These are phyloP conservation scores for Medicago arabica DNA, from an alignment of 306 rosid genomes.

Conservation along the genomic window DNA sequence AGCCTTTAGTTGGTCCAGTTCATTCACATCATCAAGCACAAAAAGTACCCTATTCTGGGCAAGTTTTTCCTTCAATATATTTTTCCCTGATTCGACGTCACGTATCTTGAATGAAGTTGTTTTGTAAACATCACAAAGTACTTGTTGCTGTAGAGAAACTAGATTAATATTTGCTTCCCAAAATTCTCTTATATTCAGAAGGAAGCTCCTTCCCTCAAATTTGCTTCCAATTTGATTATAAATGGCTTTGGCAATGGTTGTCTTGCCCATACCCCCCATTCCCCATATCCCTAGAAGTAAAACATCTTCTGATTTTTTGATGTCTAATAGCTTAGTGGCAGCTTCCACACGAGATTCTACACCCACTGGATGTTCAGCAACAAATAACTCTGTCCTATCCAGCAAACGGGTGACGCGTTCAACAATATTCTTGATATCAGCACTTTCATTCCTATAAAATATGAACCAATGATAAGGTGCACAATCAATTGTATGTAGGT, in stretches of 20 bases:
- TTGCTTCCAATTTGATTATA: not conserved
- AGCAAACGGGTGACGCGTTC: not conserved
- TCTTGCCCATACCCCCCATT: not conserved
- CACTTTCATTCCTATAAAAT: not conserved
- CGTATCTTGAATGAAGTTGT: not conserved
- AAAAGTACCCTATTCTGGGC: not conserved
- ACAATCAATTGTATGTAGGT: not conserved
- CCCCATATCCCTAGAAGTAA: not conserved
- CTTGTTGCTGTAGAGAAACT: not conserved
- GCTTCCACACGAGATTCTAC: not conserved
- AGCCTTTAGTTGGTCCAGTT: not conserved
- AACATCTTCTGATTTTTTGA: not conserved
- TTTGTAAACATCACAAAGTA: slow-evolving; percentile 5
- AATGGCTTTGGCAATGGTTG: not conserved
- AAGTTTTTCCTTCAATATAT: slow-evolving; percentile 1
- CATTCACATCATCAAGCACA: slow-evolving; percentile 15
- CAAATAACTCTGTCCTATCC: not conserved
- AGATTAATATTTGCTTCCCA: not conserved
- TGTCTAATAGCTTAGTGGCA: not conserved
- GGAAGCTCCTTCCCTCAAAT: not conserved
- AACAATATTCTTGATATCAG: not conserved
- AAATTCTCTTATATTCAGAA: not conserved
- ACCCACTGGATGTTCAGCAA: not conserved
- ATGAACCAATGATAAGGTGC: not conserved
- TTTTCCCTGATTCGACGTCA: slow-evolving; percentile 1